These are phyloP conservation scores for Suillus decipiens DNA, from an alignment of 768 basidiomycete species.

Conservation along the genomic window DNA sequence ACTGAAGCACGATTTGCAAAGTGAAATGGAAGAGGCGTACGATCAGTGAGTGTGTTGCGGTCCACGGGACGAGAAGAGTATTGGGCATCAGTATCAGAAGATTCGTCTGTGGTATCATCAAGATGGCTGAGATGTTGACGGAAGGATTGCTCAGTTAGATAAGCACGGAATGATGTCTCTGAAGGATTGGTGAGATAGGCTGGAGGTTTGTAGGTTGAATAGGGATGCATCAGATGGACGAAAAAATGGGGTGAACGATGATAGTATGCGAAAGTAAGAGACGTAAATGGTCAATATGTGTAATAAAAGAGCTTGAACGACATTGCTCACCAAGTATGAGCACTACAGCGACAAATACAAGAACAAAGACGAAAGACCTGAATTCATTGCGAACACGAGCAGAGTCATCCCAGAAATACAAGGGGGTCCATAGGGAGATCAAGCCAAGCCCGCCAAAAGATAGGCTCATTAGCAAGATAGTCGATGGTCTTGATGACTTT, in stretches of 20 bases:
- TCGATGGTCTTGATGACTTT: constrained; percentile 44
- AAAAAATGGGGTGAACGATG: constrained; percentile 18
- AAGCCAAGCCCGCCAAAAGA: constrained; percentile 63
- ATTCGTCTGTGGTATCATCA: constrained; percentile 64
- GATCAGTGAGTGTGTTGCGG: constrained; percentile 22
- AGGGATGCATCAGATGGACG: constrained; percentile 11
- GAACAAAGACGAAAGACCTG: constrained; percentile 68
- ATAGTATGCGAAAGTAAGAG: not conserved
- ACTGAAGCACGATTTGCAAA: constrained; percentile 94
- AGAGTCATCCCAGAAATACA: constrained; percentile 50
- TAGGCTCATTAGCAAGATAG: constrained; percentile 64
- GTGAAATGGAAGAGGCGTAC: constrained; percentile 52
- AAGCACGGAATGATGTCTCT: constrained; percentile 90
- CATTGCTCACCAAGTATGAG: constrained; percentile 67
- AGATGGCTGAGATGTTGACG: constrained; percentile 89
- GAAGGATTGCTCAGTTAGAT: constrained; percentile 97
- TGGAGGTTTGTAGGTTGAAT: constrained; percentile 35
- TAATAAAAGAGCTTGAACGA: constrained; percentile 7
- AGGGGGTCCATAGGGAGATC: constrained; percentile 57
- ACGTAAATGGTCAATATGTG: constrained; percentile 1
- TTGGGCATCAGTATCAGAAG: constrained; percentile 37
- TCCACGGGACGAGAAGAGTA: constrained; percentile 28
- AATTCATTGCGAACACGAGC: constrained; percentile 62
- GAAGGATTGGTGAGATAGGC: constrained; percentile 95
- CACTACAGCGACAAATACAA: constrained; percentile 67